Base-by-base conservation (phyloP, 169 alveolate species). In the Plasmodium blacklocki region DNA sequence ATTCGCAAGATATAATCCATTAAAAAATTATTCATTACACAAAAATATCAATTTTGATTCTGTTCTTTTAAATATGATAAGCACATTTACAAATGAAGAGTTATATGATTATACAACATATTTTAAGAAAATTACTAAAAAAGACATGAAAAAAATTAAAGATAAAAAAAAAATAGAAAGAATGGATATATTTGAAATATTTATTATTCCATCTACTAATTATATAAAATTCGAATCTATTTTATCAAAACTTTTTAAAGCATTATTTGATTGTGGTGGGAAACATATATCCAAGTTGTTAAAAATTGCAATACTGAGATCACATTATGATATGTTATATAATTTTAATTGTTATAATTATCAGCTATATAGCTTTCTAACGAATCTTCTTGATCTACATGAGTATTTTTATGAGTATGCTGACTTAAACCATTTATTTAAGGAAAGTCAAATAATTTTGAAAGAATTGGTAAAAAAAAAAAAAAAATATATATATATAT, bases 261-360 rank as follows among this genome's bases (percentile, higher is more conserved):
- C 92, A 21, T 32, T 86, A 63, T 86, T 71, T 63, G 87, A 86
- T 63, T 86, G 92, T 71, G 92, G 92, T 19, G 92, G 92, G 8
- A 86, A 62, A 72, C 87, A 86, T 32, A 72, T 86, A 49, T 86
- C 92, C 1, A 60, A 60, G 56, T 71, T 86, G n/a, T 21, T 86
- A 21, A 71, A 71, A 73, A 86, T 86, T 26, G 92, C 62, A n/a
- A 39, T 74, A 3, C n/a, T 59, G 18, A 59, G 87, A 15, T 56
- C 92, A 8, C 92, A 86, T 29, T 72, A 71, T 56, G 92, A 86
- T 39, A 71, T 86, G 92, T 23, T 71, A 12, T 86, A 86, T 59
- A 86, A 60, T 47, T 72, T 86, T 14, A 86, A 86, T 23, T 86
- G 92, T 19, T 86, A 86, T 15, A 86, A 86, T 39, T 86, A 56